These are phyloP conservation scores for Colletotrichum sp. DNA, from an alignment of 2,329 filamentous ascomycete species.

Conservation along the genomic window DNA sequence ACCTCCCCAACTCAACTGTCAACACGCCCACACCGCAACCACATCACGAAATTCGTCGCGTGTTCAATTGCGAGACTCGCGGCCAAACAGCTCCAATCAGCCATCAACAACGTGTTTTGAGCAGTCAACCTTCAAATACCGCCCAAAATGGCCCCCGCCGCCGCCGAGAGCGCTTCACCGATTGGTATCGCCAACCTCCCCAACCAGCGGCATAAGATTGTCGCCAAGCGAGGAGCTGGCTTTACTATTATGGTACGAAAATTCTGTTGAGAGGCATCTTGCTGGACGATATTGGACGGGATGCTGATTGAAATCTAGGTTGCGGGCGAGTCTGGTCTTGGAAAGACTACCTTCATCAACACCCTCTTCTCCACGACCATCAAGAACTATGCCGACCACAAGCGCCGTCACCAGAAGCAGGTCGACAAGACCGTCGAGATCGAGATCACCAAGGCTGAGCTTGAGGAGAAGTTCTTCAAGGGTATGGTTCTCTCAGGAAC, in stretches of 20 bases:
- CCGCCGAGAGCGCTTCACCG: constrained; percentile 67
- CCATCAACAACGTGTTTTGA: constrained; percentile 17
- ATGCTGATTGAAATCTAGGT: constrained; percentile 60
- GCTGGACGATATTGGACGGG: neutral
- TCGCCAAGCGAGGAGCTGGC: constrained; percentile 86
- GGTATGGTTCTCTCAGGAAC: constrained; percentile 58
- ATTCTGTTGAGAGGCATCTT: neutral
- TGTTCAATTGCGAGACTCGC: constrained; percentile 15
- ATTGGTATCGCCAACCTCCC: constrained; percentile 79
- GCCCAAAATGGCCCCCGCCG: constrained; percentile 60
- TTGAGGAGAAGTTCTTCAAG: constrained; percentile 99
- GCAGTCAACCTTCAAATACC: constrained; percentile 24
- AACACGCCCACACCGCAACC: constrained; percentile 22
- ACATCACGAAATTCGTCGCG: constrained; percentile 23
- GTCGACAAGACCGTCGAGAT: constrained; percentile 99
- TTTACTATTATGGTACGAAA: constrained; percentile 96
- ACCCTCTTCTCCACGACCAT: constrained; percentile 99
- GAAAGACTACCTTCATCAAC: constrained; percentile 99
- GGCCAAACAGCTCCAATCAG: constrained; percentile 11
- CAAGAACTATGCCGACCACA: constrained; percentile 99
- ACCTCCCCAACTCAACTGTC: constrained; percentile 21
- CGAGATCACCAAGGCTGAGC: constrained; percentile 98
- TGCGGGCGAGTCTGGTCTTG: constrained; percentile 96
- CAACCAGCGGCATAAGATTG: constrained; percentile 78
- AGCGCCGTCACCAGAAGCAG: constrained; percentile 98